A percentile compares a stretch with the other conserved stretches of the same genome.
phyloP scores from a whole-genome alignment of 2,329 filamentous ascomycete genomes.

The Raffaelea albimanens region DNA sequence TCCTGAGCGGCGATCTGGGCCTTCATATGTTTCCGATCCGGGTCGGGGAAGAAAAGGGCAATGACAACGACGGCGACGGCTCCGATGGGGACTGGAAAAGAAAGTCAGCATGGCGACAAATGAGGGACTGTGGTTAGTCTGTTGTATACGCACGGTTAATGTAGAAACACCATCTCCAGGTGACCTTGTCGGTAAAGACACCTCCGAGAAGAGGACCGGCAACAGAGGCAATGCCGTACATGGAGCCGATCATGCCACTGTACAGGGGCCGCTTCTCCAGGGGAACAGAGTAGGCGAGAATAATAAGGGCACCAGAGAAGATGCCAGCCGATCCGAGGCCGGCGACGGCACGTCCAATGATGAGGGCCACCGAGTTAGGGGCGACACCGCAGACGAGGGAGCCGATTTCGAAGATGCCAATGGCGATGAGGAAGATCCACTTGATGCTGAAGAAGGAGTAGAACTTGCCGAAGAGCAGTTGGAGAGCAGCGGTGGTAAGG shows the following conservation, averaged over 20 bases:
- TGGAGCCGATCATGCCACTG: constrained; percentile 26
- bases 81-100: constrained; percentile 17
- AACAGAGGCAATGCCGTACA: constrained; percentile 29
- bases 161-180: constrained; percentile 23
- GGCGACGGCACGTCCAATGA: constrained; percentile 15
- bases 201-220: constrained; percentile 16
- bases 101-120: too few species aligned
- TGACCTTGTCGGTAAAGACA: constrained; percentile 17
- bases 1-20: background rate
- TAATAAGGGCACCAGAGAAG: constrained; percentile 26
- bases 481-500: constrained; percentile 23
- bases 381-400: constrained; percentile 23
- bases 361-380: constrained; percentile 14
- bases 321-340: constrained; percentile 25
- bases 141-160: too few species aligned
- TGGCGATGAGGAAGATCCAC: constrained; percentile 21
- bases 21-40: background rate
- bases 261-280: constrained; percentile 14
- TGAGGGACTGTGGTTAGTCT: too few species aligned
- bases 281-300: constrained; percentile 21
- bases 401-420: constrained; percentile 26
- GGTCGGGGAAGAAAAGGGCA: constrained; percentile 9
- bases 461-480: constrained; percentile 23
- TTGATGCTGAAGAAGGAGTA: constrained; percentile 29
- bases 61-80: constrained; percentile 16